Percentiles rank a stretch among this genome's conserved stretches.
Evolutionary conservation across 768 basidiomycete species (phyloP).

Genomic region (Melanogaster broomeanus): DNA sequence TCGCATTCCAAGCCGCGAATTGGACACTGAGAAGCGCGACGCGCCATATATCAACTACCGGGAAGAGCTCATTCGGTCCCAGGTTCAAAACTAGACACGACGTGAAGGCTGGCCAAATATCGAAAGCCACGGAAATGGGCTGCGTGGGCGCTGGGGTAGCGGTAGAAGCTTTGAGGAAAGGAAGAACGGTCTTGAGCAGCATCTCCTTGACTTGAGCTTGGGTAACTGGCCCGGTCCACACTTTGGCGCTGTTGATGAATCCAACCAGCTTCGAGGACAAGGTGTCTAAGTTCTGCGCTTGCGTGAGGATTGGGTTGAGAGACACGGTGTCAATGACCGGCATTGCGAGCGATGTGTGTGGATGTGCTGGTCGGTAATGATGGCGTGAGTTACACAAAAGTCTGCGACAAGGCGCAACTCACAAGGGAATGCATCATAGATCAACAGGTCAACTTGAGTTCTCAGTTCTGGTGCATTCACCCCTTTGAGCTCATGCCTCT

Average conservation of each 20-base stretch:
- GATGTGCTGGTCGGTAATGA: slow-evolving; percentile 58
- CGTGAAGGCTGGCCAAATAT: slow-evolving; percentile 51
- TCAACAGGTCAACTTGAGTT: slow-evolving; percentile 71
- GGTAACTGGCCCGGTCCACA: slow-evolving; percentile 33
- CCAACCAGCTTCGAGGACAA: slow-evolving; percentile 60
- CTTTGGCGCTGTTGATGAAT: slow-evolving; percentile 55
- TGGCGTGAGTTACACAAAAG: background rate
- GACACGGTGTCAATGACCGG: slow-evolving; percentile 63
- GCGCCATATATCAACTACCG: slow-evolving; percentile 81
- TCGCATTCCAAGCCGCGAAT: slow-evolving; percentile 52
- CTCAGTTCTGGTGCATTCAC: slow-evolving; percentile 67
- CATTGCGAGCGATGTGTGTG: slow-evolving; percentile 62
- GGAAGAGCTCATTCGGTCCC: slow-evolving; percentile 64
- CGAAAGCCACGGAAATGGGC: slow-evolving; percentile 41
- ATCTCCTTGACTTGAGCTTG: slow-evolving; percentile 47
- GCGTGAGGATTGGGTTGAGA: slow-evolving; percentile 71
- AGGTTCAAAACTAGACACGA: slow-evolving; percentile 45
- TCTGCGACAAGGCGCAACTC: slow-evolving; percentile 28
- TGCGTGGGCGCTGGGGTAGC: slow-evolving; percentile 17
- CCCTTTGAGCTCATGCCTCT: slow-evolving; percentile 75
- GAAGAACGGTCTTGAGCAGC: slow-evolving; percentile 50
- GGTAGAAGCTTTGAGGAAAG: slow-evolving; percentile 65
- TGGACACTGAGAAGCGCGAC: slow-evolving; percentile 68
- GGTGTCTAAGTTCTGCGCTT: slow-evolving; percentile 68
- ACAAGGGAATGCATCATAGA: slow-evolving; percentile 83